These are phyloP conservation scores for Ganoderma leucocontextum DNA, from an alignment of 1,284 basidiomycete species.

Conservation along the genomic window DNA sequence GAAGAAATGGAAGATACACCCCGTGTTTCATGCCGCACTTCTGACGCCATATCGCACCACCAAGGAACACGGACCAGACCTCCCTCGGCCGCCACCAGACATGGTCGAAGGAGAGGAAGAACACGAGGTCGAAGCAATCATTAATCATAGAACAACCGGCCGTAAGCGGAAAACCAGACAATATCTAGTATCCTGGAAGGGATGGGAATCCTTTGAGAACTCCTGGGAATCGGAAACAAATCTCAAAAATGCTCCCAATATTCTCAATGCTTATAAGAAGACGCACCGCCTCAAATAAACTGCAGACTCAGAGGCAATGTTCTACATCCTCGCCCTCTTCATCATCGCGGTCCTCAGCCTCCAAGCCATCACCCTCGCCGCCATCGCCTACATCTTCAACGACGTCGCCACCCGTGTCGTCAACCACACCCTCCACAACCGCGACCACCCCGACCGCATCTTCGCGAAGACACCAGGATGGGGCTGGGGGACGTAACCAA, in stretches of 20 bases:
- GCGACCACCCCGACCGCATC: too few species aligned
- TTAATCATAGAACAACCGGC: constrained; percentile 7
- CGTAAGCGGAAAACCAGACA: not conserved
- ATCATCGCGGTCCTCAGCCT: too few species aligned
- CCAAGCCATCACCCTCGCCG: too few species aligned
- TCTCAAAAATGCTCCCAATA: not conserved
- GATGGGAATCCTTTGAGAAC: not conserved
- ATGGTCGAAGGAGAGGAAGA: constrained; percentile 4
- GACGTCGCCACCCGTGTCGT: too few species aligned
- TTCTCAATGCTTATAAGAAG: constrained; percentile 2
- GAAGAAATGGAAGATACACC: constrained; percentile 24
- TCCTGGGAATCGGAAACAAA: constrained; percentile 9
- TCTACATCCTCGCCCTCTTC: too few species aligned
- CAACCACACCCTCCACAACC: too few species aligned
- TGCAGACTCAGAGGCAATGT: too few species aligned
- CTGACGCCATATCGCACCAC: constrained; percentile 9
- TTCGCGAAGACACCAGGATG: too few species aligned
- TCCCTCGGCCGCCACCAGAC: not conserved
- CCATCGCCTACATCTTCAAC: too few species aligned
- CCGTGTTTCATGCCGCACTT: constrained; percentile 13
- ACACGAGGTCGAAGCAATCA: constrained; percentile 18
- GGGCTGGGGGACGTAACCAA: too few species aligned
- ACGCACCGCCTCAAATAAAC: too few species aligned
- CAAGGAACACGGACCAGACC: constrained; percentile 10
- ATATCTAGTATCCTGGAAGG: not conserved